phyloP scores from a whole-genome alignment of 169 alveolate genomes.

The Plasmodium berghei region DNA sequence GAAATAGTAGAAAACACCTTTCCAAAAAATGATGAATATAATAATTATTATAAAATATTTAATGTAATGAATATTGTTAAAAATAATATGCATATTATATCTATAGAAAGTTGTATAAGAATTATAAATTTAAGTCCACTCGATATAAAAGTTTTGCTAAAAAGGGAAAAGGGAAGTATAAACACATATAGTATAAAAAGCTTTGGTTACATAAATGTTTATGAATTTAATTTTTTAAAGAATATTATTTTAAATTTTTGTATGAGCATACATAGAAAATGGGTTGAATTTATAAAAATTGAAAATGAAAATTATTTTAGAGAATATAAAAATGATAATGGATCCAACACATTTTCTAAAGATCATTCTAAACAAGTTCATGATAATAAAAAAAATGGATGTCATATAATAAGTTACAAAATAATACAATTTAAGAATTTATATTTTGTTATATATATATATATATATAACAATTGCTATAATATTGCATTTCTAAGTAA shows the following conservation, averaged over 20 bases:
- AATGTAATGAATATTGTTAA: neutral
- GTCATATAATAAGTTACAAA: constrained; percentile 12
- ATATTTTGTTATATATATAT: constrained; percentile 32
- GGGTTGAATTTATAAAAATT: constrained; percentile 26
- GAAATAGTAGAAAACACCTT: neutral
- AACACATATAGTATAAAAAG: constrained; percentile 38
- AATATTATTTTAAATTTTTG: constrained; percentile 53
- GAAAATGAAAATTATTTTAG: constrained; percentile 36
- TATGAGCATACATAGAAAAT: constrained; percentile 16
- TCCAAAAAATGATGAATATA: neutral
- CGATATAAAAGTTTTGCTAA: constrained; percentile 32
- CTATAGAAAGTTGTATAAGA: constrained; percentile 26
- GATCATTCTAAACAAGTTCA: too few relatives aligned
- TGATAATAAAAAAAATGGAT: neutral
- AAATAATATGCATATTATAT: constrained; percentile 18
- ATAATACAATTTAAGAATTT: constrained; percentile 16
- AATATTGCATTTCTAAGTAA: constrained; percentile 34
- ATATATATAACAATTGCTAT: constrained; percentile 3
- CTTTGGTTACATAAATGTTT: constrained; percentile 38
- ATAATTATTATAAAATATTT: constrained; percentile 29
- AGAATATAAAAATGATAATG: too few relatives aligned
- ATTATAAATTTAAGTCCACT: constrained; percentile 38
- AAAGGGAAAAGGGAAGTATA: constrained; percentile 61
- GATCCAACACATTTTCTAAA: too few relatives aligned
- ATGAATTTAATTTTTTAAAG: constrained; percentile 36